phyloP scores from a whole-genome alignment of 441 rosid genomes.

The Rhodomyrtus psidioides region DNA sequence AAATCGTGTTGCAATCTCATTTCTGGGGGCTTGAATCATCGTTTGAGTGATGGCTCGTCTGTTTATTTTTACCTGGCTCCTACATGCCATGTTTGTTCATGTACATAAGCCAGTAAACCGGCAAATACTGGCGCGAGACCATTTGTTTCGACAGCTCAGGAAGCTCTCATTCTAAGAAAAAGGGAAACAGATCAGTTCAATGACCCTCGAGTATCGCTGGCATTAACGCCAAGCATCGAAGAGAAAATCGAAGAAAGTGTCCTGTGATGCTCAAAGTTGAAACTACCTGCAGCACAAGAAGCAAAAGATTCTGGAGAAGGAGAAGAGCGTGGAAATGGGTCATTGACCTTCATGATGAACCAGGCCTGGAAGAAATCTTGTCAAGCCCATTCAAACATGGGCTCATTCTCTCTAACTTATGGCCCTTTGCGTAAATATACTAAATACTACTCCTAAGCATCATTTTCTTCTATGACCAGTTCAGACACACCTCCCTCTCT shows the following conservation, averaged over 20 bases:
- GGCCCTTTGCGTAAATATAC: no score
- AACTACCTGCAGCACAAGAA: not conserved
- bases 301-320: not conserved
- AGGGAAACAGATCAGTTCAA: not conserved
- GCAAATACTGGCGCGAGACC: not conserved
- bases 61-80: not conserved
- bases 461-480: not conserved
- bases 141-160: not conserved
- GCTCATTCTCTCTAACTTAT: not conserved
- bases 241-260: not conserved
- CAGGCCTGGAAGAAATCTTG: not conserved
- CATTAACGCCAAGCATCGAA: not conserved
- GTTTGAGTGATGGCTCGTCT: not conserved
- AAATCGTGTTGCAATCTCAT: not conserved
- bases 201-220: not conserved
- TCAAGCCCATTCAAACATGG: not conserved
- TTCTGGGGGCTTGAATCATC: not conserved
- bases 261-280: not conserved
- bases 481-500: not conserved
- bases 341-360: not conserved
- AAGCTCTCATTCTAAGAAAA: not conserved
- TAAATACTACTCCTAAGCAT: not conserved
- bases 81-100: not conserved
- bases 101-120: not conserved
- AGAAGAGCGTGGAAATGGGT: not conserved